phyloP scores from a whole-genome alignment of 495 filamentous ascomycete genomes.

The Trypethelium eluteriae region DNA sequence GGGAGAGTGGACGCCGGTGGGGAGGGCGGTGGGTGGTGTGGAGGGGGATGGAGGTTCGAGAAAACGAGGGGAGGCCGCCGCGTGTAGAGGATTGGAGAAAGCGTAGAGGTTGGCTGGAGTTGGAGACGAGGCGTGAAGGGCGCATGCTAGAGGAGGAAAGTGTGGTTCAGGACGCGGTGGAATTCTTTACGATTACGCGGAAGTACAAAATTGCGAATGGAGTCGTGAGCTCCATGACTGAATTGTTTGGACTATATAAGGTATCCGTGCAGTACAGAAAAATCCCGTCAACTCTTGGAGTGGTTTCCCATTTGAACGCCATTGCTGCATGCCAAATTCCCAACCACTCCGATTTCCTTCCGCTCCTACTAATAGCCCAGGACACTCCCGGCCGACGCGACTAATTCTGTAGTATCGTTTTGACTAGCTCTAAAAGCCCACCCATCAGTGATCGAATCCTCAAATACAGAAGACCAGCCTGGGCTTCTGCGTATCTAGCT shows the following conservation, averaged over 20 bases:
- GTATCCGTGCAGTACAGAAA: background rate
- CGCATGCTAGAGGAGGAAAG: background rate
- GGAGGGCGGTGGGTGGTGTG: background rate
- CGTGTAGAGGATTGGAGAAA: background rate
- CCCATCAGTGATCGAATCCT: background rate
- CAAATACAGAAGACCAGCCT: too few relatives aligned
- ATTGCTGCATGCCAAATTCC: background rate
- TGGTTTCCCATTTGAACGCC: background rate
- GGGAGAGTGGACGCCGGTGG: too few relatives aligned
- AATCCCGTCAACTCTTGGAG: background rate
- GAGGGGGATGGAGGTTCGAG: background rate
- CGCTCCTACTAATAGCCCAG: background rate
- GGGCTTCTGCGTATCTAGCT: background rate
- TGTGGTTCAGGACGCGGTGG: background rate
- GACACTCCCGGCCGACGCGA: background rate
- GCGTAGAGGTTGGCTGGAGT: background rate
- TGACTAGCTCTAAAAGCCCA: slow-evolving; percentile 63
- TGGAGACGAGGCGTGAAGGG: background rate
- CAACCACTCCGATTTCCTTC: background rate
- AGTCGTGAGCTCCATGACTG: background rate
- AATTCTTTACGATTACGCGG: background rate
- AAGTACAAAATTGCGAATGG: background rate
- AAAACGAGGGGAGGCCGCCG: background rate
- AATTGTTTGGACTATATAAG: background rate
- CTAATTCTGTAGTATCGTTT: slow-evolving; percentile 90